Conservation (phyloP, 192 early-diverging fungal species). For the Radiomyces spectabilis region DNA sequence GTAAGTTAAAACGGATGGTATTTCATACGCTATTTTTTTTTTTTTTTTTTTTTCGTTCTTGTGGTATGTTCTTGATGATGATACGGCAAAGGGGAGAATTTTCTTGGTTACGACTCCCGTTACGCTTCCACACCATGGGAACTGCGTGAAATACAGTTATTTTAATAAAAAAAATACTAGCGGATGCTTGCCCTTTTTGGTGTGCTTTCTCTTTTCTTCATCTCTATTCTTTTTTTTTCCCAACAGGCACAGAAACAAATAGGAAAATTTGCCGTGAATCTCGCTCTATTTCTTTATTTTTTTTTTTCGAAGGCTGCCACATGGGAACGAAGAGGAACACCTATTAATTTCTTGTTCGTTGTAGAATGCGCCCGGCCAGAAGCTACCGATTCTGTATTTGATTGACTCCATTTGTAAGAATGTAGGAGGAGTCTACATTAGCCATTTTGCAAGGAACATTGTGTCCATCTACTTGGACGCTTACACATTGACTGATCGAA, state of each 20-base stretch:
- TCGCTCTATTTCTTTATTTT: background rate
- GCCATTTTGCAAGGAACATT: conserved; percentile 65
- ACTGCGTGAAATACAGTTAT: too few relatives aligned
- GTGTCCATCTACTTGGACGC: conserved; percentile 67
- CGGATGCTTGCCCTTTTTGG: background rate
- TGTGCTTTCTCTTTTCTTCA: background rate
- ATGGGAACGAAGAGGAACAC: too few relatives aligned
- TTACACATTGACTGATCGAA: conserved; percentile 60
- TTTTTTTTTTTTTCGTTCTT: background rate
- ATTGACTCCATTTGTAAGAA: conserved; percentile 97
- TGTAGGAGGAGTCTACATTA: conserved; percentile 72
- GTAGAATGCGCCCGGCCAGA: conserved; percentile 65
- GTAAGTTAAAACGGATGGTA: background rate
- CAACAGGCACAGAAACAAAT: background rate
- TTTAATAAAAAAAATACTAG: too few relatives aligned
- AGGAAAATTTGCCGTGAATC: background rate
- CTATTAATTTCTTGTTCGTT: conserved; percentile 3
- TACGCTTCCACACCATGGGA: too few relatives aligned
- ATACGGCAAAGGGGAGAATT: background rate
- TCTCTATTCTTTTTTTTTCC: background rate
- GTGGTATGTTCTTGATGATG: background rate
- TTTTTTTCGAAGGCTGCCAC: background rate
- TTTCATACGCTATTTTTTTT: background rate
- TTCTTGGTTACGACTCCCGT: background rate
- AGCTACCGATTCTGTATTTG: conserved; percentile 85